Evolutionary conservation across 176 grass and related monocot species (phyloP), one percentile per base, ranked within the genome.

Genomic region (Musa schizocarpa): DNA sequence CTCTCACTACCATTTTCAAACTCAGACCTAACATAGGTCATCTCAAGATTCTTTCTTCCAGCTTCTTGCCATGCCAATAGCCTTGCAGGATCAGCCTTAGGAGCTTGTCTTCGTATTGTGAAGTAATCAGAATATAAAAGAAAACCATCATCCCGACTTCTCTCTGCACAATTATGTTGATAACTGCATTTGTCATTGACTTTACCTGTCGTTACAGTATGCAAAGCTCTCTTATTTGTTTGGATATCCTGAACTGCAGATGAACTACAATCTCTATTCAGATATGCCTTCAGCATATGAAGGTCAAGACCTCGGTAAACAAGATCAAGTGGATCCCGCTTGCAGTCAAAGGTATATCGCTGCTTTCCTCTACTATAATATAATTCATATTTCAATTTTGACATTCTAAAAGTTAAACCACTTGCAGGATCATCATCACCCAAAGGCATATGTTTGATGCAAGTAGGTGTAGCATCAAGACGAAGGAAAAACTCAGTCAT

Each of bases 361-460:
- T 99, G 95, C 84, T 99, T 99, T 79, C 95, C 95, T 74, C 95
- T 84, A 87, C 95, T 99, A 78, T 99, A 92, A 84, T 81, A 99
- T 27, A 94, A 76, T 76, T 99, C 95, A 54, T 99, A 94, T 85
- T 90, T 99, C 86, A 99, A 86, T 77, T 90, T 94, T 83, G 90
- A 99, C 90, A 99, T 99, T 87, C 87, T 94, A 81, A 99, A 94
- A 13, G 90, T 99, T 75, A 99, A 86, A 55, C 95, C 95, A 84
- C 25, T 86, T 69, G 95, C 90, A 75, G 95, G 95, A 81, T 99
- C 95, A 78, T 99, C 90, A 63, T 88, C 88, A 74, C 71, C 78
- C 80, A 99, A 89, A 87, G 95, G 89, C 82, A 76, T 74, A 63
- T 99, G 91, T 64, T 88, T 91, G 83, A 99, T 99, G 73, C 90